Conservation (phyloP, 352 stramenopile genomes). For the Phytophthora fragariae region DNA sequence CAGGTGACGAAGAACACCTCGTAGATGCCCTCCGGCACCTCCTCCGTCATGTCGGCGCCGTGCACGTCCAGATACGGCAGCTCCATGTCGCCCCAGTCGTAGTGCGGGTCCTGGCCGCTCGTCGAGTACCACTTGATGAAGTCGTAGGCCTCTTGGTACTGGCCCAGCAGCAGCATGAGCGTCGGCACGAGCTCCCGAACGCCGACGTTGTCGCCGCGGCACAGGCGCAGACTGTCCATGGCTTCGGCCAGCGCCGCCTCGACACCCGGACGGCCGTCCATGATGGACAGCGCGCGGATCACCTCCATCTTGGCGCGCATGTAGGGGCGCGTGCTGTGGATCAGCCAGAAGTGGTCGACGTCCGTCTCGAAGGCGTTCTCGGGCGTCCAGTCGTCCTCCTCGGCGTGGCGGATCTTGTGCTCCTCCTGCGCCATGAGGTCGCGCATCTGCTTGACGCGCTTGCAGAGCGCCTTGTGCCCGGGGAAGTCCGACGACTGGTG, state of each 20-base stretch:
- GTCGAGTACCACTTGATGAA: not conserved
- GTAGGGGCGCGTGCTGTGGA: not conserved
- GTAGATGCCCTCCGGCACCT: not conserved
- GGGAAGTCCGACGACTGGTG: no score
- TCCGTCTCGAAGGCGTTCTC: not conserved
- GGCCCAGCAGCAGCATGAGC: not conserved
- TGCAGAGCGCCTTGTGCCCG: no score
- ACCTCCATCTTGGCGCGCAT: not conserved
- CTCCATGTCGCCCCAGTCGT: not conserved
- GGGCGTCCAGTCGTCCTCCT: not conserved
- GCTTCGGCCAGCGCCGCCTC: not conserved
- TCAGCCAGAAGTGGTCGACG: not conserved
- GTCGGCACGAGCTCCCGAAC: not conserved
- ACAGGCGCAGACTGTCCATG: not conserved
- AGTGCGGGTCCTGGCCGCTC: not conserved
- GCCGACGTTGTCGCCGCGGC: not conserved
- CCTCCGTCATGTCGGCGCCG: not conserved
- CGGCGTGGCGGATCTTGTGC: not conserved
- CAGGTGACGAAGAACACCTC: not conserved
- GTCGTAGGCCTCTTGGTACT: not conserved
- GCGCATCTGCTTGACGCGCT: no score
- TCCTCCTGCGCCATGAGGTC: not conserved
- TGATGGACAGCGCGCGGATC: not conserved
- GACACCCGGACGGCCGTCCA: not conserved
- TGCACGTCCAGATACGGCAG: not conserved